Evolutionary conservation across 2,329 filamentous ascomycete species (phyloP).

Genomic region (Mariannaea elegans): DNA sequence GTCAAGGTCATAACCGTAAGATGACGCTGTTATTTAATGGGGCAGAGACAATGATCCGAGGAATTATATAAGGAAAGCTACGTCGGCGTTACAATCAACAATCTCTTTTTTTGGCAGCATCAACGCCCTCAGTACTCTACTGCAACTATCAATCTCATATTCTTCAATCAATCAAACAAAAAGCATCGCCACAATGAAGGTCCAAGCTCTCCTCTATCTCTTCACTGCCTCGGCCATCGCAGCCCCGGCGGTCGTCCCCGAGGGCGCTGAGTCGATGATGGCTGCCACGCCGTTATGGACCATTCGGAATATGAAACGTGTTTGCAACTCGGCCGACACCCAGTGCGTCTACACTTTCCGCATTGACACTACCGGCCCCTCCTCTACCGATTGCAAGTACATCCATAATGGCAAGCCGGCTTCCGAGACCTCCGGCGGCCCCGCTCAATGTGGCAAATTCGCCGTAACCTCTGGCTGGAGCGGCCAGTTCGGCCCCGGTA

Average conservation of each 20-base stretch:
- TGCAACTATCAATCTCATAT: neutral
- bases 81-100: neutral
- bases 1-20: neutral
- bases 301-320: constrained; percentile 49
- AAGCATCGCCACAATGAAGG: constrained; percentile 50
- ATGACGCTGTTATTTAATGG: neutral
- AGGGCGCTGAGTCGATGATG: constrained; percentile 49
- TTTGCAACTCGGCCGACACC: constrained; percentile 49
- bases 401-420: constrained; percentile 45
- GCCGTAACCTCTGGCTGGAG: constrained; percentile 63
- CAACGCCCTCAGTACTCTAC: neutral
- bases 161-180: neutral
- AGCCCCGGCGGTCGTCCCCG: constrained; percentile 41
- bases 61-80: neutral
- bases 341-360: constrained; percentile 55
- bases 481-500: constrained; percentile 59
- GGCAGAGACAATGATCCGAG: neutral
- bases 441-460: constrained; percentile 57
- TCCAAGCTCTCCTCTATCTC: constrained; percentile 49
- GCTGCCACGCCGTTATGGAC: constrained; percentile 51
- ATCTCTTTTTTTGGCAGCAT: neutral
- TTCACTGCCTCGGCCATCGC: constrained; percentile 45
- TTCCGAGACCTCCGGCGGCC: constrained; percentile 49
- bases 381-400: constrained; percentile 41
- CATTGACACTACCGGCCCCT: constrained; percentile 54